Base-by-base conservation (phyloP, 768 basidiomycete species). In the Auricularia heimuer region DNA sequence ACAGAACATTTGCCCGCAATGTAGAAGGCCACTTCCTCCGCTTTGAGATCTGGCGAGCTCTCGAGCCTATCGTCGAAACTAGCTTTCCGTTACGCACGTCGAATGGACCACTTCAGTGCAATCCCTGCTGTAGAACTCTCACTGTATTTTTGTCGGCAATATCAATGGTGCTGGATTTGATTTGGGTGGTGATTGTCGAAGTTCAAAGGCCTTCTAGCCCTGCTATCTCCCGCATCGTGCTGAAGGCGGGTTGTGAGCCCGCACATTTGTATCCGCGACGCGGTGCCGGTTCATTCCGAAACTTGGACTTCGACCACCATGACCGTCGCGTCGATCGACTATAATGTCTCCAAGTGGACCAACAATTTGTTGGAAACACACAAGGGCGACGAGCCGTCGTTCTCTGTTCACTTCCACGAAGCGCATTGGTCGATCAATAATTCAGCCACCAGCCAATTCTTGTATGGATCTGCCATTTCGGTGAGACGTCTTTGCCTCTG, bases 1-100 rank as follows among this genome's bases (percentile, higher is more conserved):
- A 2, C 66, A 92, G 89, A 94, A 91, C 67, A 93, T 94, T 47
- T 95, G 93, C 71, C 92, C 93, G n/a, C 86, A 93, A 66, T 94
- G 93, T 75, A 87, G 92, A 67, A 78, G 92, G 66, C 87, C 88
- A 18, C 73, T 95, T 60, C 92, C 93, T 10, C 90, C 92, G 0
- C 77, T 94, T 54, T 94, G 77, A 64, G 34, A 62, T 14, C 16
- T 39, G 10, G 11, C 56, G 10, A 10, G 18, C 14, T 51, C 18
- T 51, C 47, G 6, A 8, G 11, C 6, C 18, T 16, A 21, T 51
- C 44, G 18, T 45, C 18, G 44, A 11, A 29, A 29, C 29, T 29
- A 29, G 39, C 39, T 8, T 14, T 42, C 39, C 39, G 7, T 42
- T 8, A 7, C 39, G 12, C 39, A 14, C 7, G 39, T 42, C 7